phyloP scores from a whole-genome alignment of 768 basidiomycete genomes.

The Phallus indusiatus region DNA sequence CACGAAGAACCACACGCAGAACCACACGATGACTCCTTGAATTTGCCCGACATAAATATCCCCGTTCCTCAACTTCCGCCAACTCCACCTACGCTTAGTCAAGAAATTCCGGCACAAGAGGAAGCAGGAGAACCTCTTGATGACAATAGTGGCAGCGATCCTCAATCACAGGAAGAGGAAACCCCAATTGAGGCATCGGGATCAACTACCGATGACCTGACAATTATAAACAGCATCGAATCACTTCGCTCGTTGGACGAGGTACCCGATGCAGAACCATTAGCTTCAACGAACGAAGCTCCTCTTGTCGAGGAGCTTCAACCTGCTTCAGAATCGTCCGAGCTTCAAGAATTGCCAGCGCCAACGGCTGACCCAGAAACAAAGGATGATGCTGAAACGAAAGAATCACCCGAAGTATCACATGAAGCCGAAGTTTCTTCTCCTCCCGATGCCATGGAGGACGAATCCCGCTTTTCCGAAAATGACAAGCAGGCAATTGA shows the following conservation, averaged over 20 bases:
- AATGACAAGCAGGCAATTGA: too few relatives aligned
- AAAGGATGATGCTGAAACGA: neutral
- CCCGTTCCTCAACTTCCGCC: neutral
- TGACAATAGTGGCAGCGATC: neutral
- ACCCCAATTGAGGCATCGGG: neutral
- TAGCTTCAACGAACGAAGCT: neutral
- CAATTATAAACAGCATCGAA: neutral
- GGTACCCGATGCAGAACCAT: neutral
- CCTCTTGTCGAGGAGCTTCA: neutral
- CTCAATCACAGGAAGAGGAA: neutral
- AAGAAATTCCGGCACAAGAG: neutral
- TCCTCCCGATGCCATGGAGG: too few relatives aligned
- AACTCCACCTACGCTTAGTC: neutral
- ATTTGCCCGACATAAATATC: neutral
- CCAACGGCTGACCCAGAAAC: neutral
- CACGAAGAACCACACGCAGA: neutral
- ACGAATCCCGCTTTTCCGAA: too few relatives aligned
- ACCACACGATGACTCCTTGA: neutral
- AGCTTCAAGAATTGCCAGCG: neutral
- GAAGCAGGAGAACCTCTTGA: neutral
- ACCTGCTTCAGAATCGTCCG: neutral
- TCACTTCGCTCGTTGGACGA: neutral
- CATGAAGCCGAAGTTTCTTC: neutral
- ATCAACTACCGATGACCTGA: neutral
- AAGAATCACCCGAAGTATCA: neutral